Conservation (phyloP, 2,329 filamentous ascomycete species). For the Aureobasidium sp. region DNA sequence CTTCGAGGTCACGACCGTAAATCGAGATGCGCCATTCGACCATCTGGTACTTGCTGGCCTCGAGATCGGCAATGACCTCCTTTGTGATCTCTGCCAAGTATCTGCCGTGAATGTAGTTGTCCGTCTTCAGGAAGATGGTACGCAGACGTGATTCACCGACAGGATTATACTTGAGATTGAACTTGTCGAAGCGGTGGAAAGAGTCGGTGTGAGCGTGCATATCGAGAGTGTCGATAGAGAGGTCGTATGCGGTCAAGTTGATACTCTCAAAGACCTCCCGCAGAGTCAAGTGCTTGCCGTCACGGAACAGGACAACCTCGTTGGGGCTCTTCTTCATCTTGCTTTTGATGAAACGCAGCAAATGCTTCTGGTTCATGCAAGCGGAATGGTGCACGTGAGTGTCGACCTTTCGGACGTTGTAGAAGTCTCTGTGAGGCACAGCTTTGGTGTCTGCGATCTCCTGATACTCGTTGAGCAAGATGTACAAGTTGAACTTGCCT, state of each 20-base stretch:
- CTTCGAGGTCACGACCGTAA: conserved; percentile 82
- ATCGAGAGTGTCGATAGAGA: conserved; percentile 96
- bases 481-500: conserved; percentile 93
- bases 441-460: conserved; percentile 97
- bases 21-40: conserved; percentile 98
- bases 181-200: conserved; percentile 98
- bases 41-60: conserved; percentile 99
- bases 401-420: conserved; percentile 97
- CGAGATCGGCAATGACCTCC: conserved; percentile 92
- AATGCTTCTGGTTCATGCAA: conserved; percentile 99
- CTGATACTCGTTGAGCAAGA: conserved; percentile 90
- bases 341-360: conserved; percentile 96
- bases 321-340: conserved; percentile 99
- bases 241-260: conserved; percentile 91
- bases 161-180: conserved; percentile 98
- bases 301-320: conserved; percentile 84
- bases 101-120: conserved; percentile 92
- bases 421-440: conserved; percentile 96
- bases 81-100: conserved; percentile 97
- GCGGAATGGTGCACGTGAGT: conserved; percentile 98
- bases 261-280: conserved; percentile 95
- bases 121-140: conserved; percentile 98
- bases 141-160: conserved; percentile 89
- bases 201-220: conserved; percentile 99
- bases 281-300: conserved; percentile 84